Conservation (phyloP, 2,329 filamentous ascomycete genomes). For the Trichoderma asperellum region DNA sequence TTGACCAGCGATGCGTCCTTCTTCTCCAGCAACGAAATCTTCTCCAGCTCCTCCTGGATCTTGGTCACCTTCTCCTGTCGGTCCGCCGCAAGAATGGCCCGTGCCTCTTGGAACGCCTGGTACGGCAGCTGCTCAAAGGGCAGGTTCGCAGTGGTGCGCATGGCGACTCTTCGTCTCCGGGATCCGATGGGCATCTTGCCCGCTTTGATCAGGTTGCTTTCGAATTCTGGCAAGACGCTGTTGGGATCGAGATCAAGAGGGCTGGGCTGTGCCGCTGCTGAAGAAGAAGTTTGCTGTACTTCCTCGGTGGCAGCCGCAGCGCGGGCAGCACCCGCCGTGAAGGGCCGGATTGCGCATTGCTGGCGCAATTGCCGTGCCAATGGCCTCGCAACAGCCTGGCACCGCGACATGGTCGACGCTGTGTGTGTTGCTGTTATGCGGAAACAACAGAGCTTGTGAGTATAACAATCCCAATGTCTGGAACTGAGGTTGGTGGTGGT, state of each 20-base stretch:
- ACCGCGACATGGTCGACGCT: conserved; percentile 56
- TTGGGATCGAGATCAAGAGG: conserved; percentile 64
- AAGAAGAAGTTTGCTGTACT: conserved; percentile 28
- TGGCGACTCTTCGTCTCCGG: conserved; percentile 76
- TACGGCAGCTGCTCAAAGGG: conserved; percentile 95
- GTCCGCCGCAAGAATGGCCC: conserved; percentile 79
- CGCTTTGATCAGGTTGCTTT: conserved; percentile 70
- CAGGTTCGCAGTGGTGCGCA: conserved; percentile 66
- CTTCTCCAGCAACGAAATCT: conserved; percentile 69
- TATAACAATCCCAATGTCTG: neutral
- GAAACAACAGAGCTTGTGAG: neutral
- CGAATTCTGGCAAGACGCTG: conserved; percentile 61
- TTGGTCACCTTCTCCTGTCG: conserved; percentile 76
- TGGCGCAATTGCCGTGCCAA: conserved; percentile 57
- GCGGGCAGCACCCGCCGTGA: conserved; percentile 42
- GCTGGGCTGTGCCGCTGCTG: conserved; percentile 35
- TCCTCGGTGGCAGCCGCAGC: conserved; percentile 35
- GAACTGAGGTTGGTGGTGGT: conserved; percentile 23
- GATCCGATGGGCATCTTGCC: conserved; percentile 79
- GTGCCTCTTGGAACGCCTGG: conserved; percentile 96
- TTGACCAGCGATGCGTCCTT: conserved; percentile 59
- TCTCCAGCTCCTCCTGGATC: conserved; percentile 68
- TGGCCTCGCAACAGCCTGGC: conserved; percentile 62
- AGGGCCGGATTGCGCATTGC: conserved; percentile 45
- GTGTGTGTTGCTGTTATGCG: neutral